Conservation (phyloP, 371 early-diverging fungal genomes). For the Mucor irregularis region DNA sequence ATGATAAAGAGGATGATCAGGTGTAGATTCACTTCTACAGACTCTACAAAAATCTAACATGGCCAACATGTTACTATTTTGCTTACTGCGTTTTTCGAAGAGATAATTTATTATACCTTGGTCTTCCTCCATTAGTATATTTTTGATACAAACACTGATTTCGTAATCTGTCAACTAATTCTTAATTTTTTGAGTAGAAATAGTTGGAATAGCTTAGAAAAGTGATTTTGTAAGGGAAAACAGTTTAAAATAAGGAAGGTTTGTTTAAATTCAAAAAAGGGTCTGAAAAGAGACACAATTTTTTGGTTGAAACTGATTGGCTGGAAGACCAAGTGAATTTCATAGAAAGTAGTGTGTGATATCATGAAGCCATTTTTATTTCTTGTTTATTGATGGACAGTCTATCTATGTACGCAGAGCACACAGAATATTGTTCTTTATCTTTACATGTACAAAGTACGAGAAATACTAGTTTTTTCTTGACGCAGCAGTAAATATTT, state of each 20-base stretch:
- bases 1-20: constrained; percentile 67
- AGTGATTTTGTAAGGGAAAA: too few species aligned
- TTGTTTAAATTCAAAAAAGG: background rate
- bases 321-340: too few species aligned
- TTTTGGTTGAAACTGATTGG: background rate
- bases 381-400: too few species aligned
- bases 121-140: constrained; percentile 19
- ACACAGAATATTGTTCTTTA: too few species aligned
- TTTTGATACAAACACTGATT: background rate
- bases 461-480: too few species aligned
- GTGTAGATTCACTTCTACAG: constrained; percentile 66
- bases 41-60: constrained; percentile 67
- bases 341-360: too few species aligned
- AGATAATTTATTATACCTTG: constrained; percentile 7
- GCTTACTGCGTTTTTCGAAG: background rate
- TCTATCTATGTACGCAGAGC: too few species aligned
- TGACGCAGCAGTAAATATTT: too few species aligned
- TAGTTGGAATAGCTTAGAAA: too few species aligned
- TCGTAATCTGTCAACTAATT: background rate
- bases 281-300: background rate
- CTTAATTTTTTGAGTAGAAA: background rate
- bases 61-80: background rate
- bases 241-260: too few species aligned
- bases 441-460: too few species aligned
- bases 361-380: too few species aligned